These are phyloP conservation scores for Magnaporthiopsis poae DNA, from an alignment of 2,329 filamentous ascomycete genomes.

Conservation along the genomic window DNA sequence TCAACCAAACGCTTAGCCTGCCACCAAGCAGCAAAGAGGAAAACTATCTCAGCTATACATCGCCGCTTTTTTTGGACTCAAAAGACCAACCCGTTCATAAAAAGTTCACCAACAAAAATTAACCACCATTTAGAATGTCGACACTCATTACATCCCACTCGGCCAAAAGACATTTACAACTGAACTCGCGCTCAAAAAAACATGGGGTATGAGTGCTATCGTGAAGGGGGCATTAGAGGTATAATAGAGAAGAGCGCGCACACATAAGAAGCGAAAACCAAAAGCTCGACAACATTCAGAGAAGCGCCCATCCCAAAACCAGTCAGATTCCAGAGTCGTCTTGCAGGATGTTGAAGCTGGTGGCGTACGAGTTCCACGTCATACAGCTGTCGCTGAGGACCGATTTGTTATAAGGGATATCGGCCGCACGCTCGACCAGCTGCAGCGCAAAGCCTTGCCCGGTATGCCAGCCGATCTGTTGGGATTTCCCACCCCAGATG, in stretches of 20 bases:
- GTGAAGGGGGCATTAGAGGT: not conserved
- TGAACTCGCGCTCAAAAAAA: not conserved
- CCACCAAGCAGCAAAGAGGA: no score
- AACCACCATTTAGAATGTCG: not conserved
- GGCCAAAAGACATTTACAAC: no score
- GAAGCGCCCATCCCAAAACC: not conserved
- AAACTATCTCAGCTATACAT: no score
- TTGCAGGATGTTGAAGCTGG: not conserved
- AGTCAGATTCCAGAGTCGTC: constrained; percentile 2
- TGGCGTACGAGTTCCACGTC: constrained; percentile 1
- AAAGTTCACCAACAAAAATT: not conserved
- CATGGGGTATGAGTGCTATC: not conserved
- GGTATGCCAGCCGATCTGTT: constrained; percentile 5
- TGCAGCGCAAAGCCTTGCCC: constrained; percentile 4
- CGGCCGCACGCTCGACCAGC: constrained; percentile 3
- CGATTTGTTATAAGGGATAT: not conserved
- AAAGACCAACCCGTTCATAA: no score
- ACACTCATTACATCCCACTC: not conserved
- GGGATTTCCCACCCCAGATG: not conserved
- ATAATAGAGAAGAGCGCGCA: not conserved
- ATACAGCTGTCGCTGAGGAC: not conserved
- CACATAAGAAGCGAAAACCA: not conserved
- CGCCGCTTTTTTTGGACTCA: no score
- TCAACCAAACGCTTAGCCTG: no score
- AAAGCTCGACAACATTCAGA: not conserved